Evolutionary conservation across 805 yeast genomes (phyloP), one percentile per base, ranked within the genome.

Genomic region (Torulaspora maleeae): DNA sequence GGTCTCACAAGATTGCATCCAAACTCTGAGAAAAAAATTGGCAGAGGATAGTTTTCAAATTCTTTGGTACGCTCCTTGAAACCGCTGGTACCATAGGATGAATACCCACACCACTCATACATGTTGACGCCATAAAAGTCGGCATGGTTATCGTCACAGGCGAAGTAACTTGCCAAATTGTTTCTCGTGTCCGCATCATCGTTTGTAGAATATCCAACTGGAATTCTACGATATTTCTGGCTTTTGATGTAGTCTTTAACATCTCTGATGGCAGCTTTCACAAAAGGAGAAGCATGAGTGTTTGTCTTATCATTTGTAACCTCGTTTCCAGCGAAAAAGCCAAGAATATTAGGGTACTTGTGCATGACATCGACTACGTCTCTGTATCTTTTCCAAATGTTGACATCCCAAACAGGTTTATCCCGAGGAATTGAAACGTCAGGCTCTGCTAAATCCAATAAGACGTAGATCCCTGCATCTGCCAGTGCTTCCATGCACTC

Each of bases 251-350:
- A 89, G 13, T 74, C 60, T 69, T 86, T 90, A 61, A 78, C 76
- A 65, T 91, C 99, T 68, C 99, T 83, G 50, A 93, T 76, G 13
- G 98, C 96, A 25, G 98, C 96, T 75, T 91, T 93, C 46, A 93
- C 95, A 67, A 82, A 91, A 1, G 97, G 88, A 24, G 97, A 89
- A 27, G 97, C 86, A 55, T 80, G 83, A 11, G 97, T 86, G 68
- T 87, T 90, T 39, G 88, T 71, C 36, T 68, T 70, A 61, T 86
- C 88, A 68, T 90, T 91, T 49, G 91, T 80, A 43, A 93, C 98
- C 75, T 91, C 99, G 69, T 93, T 93, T 50, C 98, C 99, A 24
- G 98, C 98, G 69, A 91, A 90, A 76, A 87, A 90, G 2, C 98
- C 99, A 52, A 91, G 74, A 15, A 87, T 78, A 68, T 91, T 91